phyloP scores from a whole-genome alignment of 352 stramenopile genomes.

The Phytophthora europaea region DNA sequence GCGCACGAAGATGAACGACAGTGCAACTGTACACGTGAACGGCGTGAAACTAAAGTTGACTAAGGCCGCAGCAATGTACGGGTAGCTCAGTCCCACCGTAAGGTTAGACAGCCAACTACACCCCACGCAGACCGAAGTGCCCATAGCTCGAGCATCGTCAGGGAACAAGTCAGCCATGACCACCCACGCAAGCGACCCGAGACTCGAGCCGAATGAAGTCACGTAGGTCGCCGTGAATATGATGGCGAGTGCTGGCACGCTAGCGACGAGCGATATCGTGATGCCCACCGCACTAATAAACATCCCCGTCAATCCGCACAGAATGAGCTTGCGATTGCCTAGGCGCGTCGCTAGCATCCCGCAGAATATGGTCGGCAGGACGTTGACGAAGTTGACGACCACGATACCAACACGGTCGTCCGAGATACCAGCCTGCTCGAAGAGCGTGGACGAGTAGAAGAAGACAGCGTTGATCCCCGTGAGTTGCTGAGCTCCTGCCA shows the following conservation, averaged over 20 bases:
- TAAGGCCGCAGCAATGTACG: conserved; percentile 53
- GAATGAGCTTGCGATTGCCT: conserved; percentile 37
- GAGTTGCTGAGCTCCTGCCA: conserved; percentile 19
- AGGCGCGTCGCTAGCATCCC: conserved; percentile 20
- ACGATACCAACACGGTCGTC: conserved; percentile 50
- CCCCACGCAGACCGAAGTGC: conserved; percentile 46
- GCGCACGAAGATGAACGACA: conserved; percentile 18
- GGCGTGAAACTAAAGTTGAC: conserved; percentile 22
- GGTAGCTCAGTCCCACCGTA: conserved; percentile 54
- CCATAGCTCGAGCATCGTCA: conserved; percentile 49
- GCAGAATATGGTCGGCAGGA: conserved; percentile 40
- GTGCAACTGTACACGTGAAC: conserved; percentile 18
- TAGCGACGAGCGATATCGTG: conserved; percentile 50
- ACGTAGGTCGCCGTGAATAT: conserved; percentile 57
- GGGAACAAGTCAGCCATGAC: conserved; percentile 62
- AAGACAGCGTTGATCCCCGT: conserved; percentile 37
- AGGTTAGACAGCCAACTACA: conserved; percentile 63
- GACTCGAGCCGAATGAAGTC: conserved; percentile 44
- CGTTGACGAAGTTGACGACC: conserved; percentile 29
- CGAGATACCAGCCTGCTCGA: conserved; percentile 52
- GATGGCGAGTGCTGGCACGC: conserved; percentile 42
- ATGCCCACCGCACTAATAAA: conserved; percentile 50
- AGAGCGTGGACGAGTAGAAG: conserved; percentile 47
- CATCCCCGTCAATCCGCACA: conserved; percentile 32
- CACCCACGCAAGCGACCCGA: conserved; percentile 58